Evolutionary conservation across 2,329 filamentous ascomycete species (phyloP), one percentile per base, ranked within the genome.

Genomic region (Beauveria rudraprayagi): DNA sequence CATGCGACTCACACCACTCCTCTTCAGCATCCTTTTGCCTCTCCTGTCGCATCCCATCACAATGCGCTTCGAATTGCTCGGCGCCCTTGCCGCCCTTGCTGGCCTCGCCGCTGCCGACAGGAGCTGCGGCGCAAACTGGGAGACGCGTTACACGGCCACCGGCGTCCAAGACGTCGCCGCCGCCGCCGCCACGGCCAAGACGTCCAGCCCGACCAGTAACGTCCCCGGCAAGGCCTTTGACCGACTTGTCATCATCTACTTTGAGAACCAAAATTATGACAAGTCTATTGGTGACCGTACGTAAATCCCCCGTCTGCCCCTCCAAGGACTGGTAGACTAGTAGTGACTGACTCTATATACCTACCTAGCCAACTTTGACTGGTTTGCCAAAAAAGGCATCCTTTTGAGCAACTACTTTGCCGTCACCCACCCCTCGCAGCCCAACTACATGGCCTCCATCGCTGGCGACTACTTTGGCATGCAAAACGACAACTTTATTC

Each of bases 381-480:
- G 57, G 62, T 70, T 73, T 47, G 65, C 67, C 48, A 63, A 69
- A 5, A 65, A 69, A 65, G 72, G 72, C 47, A 68, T 74, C 64
- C 67, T 65, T 9, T 66, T 74, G 47, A 63, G 64, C 62, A 72
- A 71, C 66, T 71, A 81, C 73, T 83, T 79, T 63, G 87, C 79
- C 22, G 75, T 89, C 44, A 90, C 88, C 1, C 88, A 92, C 67
- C 88, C 89, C 1, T 88, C 83, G 0, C 81, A 91, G 77, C 89
- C 89, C 22, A 92, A 92, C 77, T 92, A 92, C 71, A 81, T 86
- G 62, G 84, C 88, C 3, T 72, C 83, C 1, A 81, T 87, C 51
- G 83, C 82, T 37, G 89, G 89, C 59, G 88, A 91, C 72, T 87
- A 88, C 72, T 90, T 89, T 66, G 89, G 89, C 65, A 85, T 91